Evolutionary conservation across 768 basidiomycete species (phyloP), one percentile per base, ranked within the genome.

Genomic region (Hysterangium stoloniferum): DNA sequence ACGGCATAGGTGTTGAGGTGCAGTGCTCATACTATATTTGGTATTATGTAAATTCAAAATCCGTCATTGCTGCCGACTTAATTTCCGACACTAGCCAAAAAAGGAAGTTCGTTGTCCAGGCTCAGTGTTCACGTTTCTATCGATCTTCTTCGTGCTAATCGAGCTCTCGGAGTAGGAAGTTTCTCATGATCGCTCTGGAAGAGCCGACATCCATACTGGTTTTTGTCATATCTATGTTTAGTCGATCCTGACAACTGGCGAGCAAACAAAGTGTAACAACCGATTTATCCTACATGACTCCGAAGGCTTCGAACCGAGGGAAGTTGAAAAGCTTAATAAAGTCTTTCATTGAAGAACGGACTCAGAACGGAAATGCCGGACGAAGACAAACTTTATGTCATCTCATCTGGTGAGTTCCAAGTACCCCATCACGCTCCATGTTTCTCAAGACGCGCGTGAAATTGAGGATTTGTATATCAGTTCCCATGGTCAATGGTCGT

Each of bases 251-350:
- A n/a, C n/a, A n/a, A n/a, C n/a, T n/a, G n/a, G n/a, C n/a, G n/a
- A n/a, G n/a, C n/a, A n/a, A n/a, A n/a, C 59, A 3, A 24, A 36
- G 4, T 28, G 52, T 9, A 65, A 67, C 32, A 38, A 53, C 6
- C 58, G 54, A 13, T 62, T 67, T 34, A 53, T 66, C 13, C 50
- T 67, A 4, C 65, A 67, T 46, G 65, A 67, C 42, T 61, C 60
- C 28, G 36, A 55, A 47, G 65, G 65, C 9, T 67, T 62, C 47
- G 65, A 65, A 31, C 41, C 62, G n/a, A 63, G 64, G 19, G 58
- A 59, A 11, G 45, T 22, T 11, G 36, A 48, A 5, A 62, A 62
- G 24, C 58, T 56, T 52, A 28, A 59, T 6, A 53, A 33, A 6
- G 60, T 65, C 27, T 6, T 66, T 64, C 38, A 54, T 66, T 22